Base-by-base conservation (phyloP, 768 basidiomycete genomes). In the Crepidotus variabilis region DNA sequence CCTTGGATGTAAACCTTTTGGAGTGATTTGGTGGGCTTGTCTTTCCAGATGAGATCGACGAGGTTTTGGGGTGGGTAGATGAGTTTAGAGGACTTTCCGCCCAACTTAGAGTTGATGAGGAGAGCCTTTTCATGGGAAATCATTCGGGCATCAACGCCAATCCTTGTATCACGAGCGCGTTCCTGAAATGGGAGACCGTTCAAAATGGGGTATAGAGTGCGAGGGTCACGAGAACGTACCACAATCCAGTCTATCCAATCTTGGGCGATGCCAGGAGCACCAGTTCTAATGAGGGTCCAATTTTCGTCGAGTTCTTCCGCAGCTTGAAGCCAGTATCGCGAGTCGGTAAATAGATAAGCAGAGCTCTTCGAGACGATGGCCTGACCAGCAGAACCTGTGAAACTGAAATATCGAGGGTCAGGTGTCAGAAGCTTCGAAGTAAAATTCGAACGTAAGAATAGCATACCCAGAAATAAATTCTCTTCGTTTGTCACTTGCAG, bases 111-210 rank as follows among this genome's bases (percentile, higher is more conserved):
- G 58, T 82, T 84, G 53, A 94, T 73, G 46, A 77, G 71, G 9
- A 79, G 75, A 13, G 87, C 88, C 57, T 85, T 85, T 63, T 87
- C 83, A 64, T 89, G 83, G 0, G 90, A 82, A 54, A 94, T 72
- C 83, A 93, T 87, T 14, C 90, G 84, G 2, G 92, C 88, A 68
- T 96, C 94, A 54, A 95, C 79, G 11, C 93, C 94, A 50, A 95
- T 83, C 62, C 82, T 77, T 23, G 78, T 67, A 45, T 74, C 74
- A 50, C 68, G 63, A 64, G 76, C 71, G 63, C 80, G 79, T 60
- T 61, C 56, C 71, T 74, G 48, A 47, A 36, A 50, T 21, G 20
- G 18, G 22, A 22, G n/a, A 14, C 2, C 35, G 7, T 46, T 46
- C 55, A 22, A 21, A 33, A 21, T 39, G 32, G 35, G n/a, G 2